These are phyloP conservation scores for Cercospora zeae-maydis DNA, from an alignment of 2,329 filamentous ascomycete species.

Conservation along the genomic window DNA sequence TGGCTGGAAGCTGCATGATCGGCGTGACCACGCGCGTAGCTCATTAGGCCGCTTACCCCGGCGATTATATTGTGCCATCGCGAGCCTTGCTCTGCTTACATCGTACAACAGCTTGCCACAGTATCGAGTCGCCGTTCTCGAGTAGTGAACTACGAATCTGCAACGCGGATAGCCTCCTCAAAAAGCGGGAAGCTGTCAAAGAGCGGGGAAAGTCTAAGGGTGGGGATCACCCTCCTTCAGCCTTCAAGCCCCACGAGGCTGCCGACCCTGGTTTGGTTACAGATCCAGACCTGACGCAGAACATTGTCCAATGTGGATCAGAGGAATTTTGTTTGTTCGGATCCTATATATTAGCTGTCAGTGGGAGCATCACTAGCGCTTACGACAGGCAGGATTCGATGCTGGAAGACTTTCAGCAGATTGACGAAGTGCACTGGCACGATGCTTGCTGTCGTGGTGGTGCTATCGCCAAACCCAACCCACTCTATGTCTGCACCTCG, in stretches of 20 bases:
- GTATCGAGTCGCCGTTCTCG: background rate
- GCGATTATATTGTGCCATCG: background rate
- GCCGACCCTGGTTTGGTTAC: background rate
- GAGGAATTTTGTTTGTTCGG: background rate
- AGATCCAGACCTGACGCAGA: background rate
- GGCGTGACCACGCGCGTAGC: background rate
- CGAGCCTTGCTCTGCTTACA: background rate
- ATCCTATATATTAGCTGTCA: background rate
- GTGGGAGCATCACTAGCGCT: background rate
- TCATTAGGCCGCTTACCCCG: background rate
- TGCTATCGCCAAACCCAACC: constrained; percentile 38
- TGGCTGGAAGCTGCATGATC: background rate
- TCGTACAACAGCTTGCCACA: background rate
- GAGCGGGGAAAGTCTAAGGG: background rate
- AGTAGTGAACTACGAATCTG: background rate
- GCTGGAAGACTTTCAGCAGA: constrained; percentile 20
- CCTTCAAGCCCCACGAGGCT: background rate
- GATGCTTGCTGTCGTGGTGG: background rate
- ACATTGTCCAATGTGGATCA: background rate
- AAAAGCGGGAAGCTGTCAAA: background rate
- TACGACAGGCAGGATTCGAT: constrained; percentile 12
- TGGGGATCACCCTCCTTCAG: background rate
- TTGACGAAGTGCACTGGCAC: constrained; percentile 21
- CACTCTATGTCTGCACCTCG: constrained; percentile 75
- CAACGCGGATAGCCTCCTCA: background rate